phyloP scores from a whole-genome alignment of 2,329 filamentous ascomycete species.

The Trichoderma lentiforme region DNA sequence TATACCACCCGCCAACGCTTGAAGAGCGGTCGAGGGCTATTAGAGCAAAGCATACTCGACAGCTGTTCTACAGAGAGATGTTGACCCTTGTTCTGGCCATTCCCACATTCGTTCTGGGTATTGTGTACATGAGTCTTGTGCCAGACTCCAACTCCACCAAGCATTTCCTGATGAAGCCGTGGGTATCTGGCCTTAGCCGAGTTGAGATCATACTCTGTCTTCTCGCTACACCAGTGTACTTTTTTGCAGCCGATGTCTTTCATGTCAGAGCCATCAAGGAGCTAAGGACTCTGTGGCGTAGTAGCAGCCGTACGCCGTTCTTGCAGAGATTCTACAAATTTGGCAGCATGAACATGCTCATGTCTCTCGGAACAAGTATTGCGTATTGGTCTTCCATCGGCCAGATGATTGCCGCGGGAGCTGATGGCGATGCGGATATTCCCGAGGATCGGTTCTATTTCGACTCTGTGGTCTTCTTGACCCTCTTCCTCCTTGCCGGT shows the following conservation, averaged over 20 bases:
- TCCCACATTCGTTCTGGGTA: conserved; percentile 81
- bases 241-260: conserved; percentile 82
- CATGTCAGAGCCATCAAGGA: conserved; percentile 78
- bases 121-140: conserved; percentile 86
- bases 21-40: conserved; percentile 77
- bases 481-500: conserved; percentile 75
- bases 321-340: conserved; percentile 82
- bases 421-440: conserved; percentile 37
- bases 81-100: conserved; percentile 69
- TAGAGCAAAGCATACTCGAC: conserved; percentile 64
- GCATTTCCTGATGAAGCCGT: conserved; percentile 65
- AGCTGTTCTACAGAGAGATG: conserved; percentile 66
- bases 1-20: conserved; percentile 77
- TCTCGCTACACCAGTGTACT: conserved; percentile 80
- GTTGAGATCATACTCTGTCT: conserved; percentile 77
- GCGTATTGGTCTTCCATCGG: conserved; percentile 81
- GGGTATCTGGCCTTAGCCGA: conserved; percentile 70
- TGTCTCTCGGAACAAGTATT: conserved; percentile 82
- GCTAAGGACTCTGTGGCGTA: conserved; percentile 72
- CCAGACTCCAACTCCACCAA: conserved; percentile 54
- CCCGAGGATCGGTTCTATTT: conserved; percentile 67
- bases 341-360: conserved; percentile 93
- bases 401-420: conserved; percentile 65
- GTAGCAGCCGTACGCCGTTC: conserved; percentile 68
- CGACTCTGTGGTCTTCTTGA: conserved; percentile 89